Percentiles rank a stretch among this genome's conserved stretches.
These are phyloP conservation scores for Suillus variegatus DNA, from an alignment of 768 basidiomycete species.

Conservation along the genomic window DNA sequence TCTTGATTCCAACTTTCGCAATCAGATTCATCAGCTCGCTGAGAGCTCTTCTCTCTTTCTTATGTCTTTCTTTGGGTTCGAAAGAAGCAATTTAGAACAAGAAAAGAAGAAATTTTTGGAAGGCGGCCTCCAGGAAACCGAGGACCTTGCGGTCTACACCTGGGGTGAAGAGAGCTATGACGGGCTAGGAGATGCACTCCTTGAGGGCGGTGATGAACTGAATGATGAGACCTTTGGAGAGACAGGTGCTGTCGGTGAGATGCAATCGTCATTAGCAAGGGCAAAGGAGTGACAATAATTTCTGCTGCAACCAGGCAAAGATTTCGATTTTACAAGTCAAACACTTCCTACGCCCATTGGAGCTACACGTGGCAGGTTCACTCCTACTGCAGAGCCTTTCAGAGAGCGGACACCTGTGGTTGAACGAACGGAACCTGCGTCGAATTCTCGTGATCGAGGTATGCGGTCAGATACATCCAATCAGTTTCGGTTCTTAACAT, in stretches of 20 bases:
- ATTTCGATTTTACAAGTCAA: slow-evolving; percentile 82
- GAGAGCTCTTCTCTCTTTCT: slow-evolving; percentile 14
- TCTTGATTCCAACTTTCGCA: slow-evolving; percentile 6
- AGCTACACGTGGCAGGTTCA: slow-evolving; percentile 18
- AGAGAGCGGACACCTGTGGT: slow-evolving; percentile 32
- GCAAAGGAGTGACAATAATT: slow-evolving; percentile 13
- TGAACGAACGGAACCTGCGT: slow-evolving; percentile 19
- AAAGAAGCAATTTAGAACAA: slow-evolving; percentile 61
- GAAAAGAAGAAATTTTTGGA: slow-evolving; percentile 60
- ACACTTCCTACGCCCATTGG: slow-evolving; percentile 29
- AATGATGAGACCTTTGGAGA: slow-evolving; percentile 98
- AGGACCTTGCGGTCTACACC: slow-evolving; percentile 87
- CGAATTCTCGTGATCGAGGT: slow-evolving; percentile 31
- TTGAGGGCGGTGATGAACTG: slow-evolving; percentile 88
- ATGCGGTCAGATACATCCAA: slow-evolving; percentile 15
- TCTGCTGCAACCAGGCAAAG: slow-evolving; percentile 59
- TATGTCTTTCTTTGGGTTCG: slow-evolving; percentile 88
- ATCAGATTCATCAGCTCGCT: slow-evolving; percentile 9
- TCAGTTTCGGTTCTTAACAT: slow-evolving; percentile 16
- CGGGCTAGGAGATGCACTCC: slow-evolving; percentile 82
- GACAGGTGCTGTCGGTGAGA: slow-evolving; percentile 69
- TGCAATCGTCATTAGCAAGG: slow-evolving; percentile 9
- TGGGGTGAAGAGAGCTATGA: slow-evolving; percentile 93
- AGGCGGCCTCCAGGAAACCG: slow-evolving; percentile 53
- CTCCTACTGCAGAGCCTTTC: slow-evolving; percentile 21